These are phyloP conservation scores for Solanum clarkiae DNA, from an alignment of 257 asterid species.

Conservation along the genomic window DNA sequence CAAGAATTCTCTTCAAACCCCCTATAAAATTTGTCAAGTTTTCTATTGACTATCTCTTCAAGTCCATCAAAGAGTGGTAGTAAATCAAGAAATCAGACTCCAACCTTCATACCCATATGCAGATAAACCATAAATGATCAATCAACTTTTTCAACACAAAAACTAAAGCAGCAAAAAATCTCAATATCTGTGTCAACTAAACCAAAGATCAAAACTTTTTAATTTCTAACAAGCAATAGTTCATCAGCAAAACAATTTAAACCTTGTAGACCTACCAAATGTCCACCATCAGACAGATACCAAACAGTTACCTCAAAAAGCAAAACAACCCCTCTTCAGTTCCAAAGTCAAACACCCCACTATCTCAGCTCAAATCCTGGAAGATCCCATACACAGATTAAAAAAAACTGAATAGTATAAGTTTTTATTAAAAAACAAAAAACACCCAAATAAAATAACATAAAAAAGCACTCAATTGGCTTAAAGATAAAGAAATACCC, in stretches of 20 bases:
- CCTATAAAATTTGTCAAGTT: not conserved
- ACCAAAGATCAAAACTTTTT: not conserved
- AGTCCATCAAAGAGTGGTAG: constrained; percentile 13
- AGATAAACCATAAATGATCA: not conserved
- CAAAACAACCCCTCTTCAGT: constrained; percentile 21
- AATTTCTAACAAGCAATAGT: constrained; percentile 3
- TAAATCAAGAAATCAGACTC: constrained; percentile 22
- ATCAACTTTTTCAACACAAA: not conserved
- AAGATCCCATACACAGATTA: not conserved
- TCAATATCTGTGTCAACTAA: not conserved
- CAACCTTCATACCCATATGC: constrained; percentile 18
- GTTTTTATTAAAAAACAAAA: not conserved
- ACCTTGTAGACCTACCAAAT: constrained; percentile 1
- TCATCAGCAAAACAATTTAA: not conserved
- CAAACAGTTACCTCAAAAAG: constrained; percentile 1
- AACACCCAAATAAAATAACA: not conserved
- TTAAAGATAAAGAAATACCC: not conserved
- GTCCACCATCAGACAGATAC: not conserved
- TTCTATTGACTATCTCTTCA: constrained; percentile 1
- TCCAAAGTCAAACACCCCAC: constrained; percentile 39
- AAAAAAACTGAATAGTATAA: not conserved
- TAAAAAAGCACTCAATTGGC: not conserved
- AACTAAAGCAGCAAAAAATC: not conserved
- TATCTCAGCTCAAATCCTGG: not conserved
- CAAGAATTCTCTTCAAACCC: constrained; percentile 20